Percentiles rank a stretch among this genome's conserved stretches.
Evolutionary conservation across 306 rosid genomes (phyloP).

Genomic region (Quillaja saponaria): DNA sequence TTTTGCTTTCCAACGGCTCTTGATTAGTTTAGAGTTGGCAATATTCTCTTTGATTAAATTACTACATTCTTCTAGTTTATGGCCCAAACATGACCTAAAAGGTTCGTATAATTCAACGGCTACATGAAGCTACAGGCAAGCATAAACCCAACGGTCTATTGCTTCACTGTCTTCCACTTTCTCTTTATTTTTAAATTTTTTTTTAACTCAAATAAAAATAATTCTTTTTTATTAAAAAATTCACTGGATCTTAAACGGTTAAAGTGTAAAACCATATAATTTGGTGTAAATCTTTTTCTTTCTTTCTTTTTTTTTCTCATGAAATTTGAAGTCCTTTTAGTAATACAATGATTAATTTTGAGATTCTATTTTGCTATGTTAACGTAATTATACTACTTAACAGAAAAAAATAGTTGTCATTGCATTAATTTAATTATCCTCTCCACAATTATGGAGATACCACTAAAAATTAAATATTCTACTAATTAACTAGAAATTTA

Average conservation of each 20-base stretch:
- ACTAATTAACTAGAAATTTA: too few relatives aligned
- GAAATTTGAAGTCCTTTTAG: too few relatives aligned
- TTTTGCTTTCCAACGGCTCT: constrained; percentile 49
- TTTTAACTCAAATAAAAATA: too few relatives aligned
- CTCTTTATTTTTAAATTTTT: too few relatives aligned
- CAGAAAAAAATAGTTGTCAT: constrained; percentile 36
- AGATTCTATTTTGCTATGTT: constrained; percentile 2
- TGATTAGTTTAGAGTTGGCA: not conserved
- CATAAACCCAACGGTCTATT: not conserved
- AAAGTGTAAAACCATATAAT: too few relatives aligned
- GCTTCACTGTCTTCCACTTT: constrained; percentile 14
- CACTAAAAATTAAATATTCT: not conserved
- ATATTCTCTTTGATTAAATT: not conserved
- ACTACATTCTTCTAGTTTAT: not conserved
- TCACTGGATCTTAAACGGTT: too few relatives aligned
- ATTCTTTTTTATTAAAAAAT: too few relatives aligned
- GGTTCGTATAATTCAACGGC: constrained; percentile 31
- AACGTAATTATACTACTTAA: not conserved
- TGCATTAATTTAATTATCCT: constrained; percentile 17
- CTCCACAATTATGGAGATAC: constrained; percentile 27
- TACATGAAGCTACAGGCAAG: constrained; percentile 17
- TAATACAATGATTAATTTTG: too few relatives aligned
- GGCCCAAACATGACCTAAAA: constrained; percentile 28
- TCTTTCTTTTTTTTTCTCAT: too few relatives aligned
- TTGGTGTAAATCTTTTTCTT: too few relatives aligned